Evolutionary conservation across 75 land plant species (phyloP), one percentile per base, ranked within the genome.

Genomic region (Pseudotsuga menziesii): DNA sequence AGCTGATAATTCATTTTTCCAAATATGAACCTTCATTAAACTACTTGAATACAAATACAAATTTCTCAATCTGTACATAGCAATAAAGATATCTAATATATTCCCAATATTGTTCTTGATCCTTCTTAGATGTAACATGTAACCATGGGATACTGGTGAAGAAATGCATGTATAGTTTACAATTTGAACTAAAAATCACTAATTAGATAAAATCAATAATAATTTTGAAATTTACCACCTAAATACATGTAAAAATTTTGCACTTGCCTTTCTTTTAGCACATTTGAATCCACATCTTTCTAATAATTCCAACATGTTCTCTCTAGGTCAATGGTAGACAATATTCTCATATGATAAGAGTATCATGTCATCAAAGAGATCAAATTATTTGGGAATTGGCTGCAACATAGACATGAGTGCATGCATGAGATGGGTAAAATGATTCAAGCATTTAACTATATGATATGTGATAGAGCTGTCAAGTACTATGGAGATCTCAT

Each of bases 51-150:
- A 0, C 1, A 83, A 58, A 74, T 17, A 85, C 90, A 67, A 95
- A 95, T 69, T 95, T 90, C 1, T 86, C 61, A 1, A 88, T 91
- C 14, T 92, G 58, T 5, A 95, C 76, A 81, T 88, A 91, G 13
- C 78, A 75, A 85, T 95, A 95, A 11, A 89, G 86, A 41, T 77
- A 81, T 16, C 61, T 78, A 58, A 55, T 81, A 76, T 86, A 84
- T 14, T 78, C 83, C 96, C 96, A 95, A 77, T 95, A 95, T 75
- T 95, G 96, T 80, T 88, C 89, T 75, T 95, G 98, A 66, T 95
- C 96, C 70, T 95, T 95, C 48, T 74, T 80, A 7, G 98, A 95
- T 0, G 98, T 95, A 41, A 95, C 97, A 91, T 93, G 82, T 14
- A 56, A n/a, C 17, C 35, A 57, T 36, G 20, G 25, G 17, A 72